A percentile compares a stretch with the other conserved stretches of the same genome.
Conservation (phyloP, 345 rosid species). For the Cochlearia excelsa region DNA sequence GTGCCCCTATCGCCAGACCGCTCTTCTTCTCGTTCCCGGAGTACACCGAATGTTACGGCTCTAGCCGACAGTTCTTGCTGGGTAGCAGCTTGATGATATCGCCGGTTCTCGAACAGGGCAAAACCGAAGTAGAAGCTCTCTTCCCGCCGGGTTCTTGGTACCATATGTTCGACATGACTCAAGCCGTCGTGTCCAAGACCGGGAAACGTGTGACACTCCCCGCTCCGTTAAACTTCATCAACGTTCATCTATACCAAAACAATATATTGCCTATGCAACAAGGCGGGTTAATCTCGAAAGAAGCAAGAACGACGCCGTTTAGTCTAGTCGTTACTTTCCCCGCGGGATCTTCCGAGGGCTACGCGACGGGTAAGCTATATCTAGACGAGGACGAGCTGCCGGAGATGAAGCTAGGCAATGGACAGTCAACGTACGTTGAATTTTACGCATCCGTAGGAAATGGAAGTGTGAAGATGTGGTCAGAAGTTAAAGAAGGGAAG, state of each 20-base stretch:
- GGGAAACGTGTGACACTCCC: conserved; percentile 60
- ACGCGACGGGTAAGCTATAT: conserved; percentile 71
- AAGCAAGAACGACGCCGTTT: conserved; percentile 85
- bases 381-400: conserved; percentile 89
- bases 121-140: conserved; percentile 62
- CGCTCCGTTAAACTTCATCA: conserved; percentile 74
- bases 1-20: conserved; percentile 94
- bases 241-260: conserved; percentile 79
- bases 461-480: conserved; percentile 77
- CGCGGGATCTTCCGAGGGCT: conserved; percentile 51
- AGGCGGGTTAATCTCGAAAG: conserved; percentile 78
- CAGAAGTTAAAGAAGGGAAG: conserved; percentile 66
- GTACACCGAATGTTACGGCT: conserved; percentile 55
- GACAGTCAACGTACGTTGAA: conserved; percentile 57
- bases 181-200: conserved; percentile 46
- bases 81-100: conserved; percentile 88
- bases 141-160: conserved; percentile 97
- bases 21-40: conserved; percentile 91
- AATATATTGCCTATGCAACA: conserved; percentile 87
- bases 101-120: conserved; percentile 82
- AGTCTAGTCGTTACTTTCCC: conserved; percentile 73
- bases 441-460: conserved; percentile 58
- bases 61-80: conserved; percentile 88
- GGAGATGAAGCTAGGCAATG: conserved; percentile 77
- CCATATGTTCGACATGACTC: conserved; percentile 68